A percentile compares a stretch with the other conserved stretches of the same genome.
Conservation (phyloP, 2,329 filamentous ascomycete genomes). For the Stachybotrys elegans region DNA sequence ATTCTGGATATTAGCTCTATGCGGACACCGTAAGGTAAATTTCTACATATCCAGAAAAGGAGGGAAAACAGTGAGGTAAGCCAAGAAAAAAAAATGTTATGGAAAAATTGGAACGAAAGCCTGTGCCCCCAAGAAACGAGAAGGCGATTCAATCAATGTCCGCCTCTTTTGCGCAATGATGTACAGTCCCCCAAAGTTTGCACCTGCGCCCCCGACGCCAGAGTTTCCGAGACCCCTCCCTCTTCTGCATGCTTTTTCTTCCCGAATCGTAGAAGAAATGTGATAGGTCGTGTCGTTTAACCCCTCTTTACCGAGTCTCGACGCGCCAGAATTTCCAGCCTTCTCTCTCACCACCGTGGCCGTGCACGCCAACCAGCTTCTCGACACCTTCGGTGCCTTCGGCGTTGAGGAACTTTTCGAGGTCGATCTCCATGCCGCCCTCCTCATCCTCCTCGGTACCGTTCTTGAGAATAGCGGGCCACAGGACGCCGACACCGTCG, state of each 20-base stretch:
- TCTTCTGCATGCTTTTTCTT: too few species aligned
- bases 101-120: background rate
- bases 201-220: background rate
- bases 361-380: constrained; percentile 74
- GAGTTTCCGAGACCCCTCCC: background rate
- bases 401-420: constrained; percentile 77
- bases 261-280: too few species aligned
- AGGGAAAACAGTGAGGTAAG: background rate
- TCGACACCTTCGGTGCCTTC: constrained; percentile 83
- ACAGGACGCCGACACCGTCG: constrained; percentile 89
- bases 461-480: constrained; percentile 86
- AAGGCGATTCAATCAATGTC: constrained; percentile 1
- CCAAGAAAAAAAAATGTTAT: background rate
- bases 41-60: background rate
- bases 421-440: constrained; percentile 87
- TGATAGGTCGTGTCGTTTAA: constrained; percentile 11
- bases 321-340: constrained; percentile 86
- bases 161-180: background rate
- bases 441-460: constrained; percentile 71
- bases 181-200: background rate
- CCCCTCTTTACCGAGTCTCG: constrained; percentile 33
- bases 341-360: constrained; percentile 62
- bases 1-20: too few species aligned
- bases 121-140: background rate
- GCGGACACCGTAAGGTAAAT: background rate